phyloP scores from a whole-genome alignment of 768 basidiomycete species.

The Harrya chromipes region DNA sequence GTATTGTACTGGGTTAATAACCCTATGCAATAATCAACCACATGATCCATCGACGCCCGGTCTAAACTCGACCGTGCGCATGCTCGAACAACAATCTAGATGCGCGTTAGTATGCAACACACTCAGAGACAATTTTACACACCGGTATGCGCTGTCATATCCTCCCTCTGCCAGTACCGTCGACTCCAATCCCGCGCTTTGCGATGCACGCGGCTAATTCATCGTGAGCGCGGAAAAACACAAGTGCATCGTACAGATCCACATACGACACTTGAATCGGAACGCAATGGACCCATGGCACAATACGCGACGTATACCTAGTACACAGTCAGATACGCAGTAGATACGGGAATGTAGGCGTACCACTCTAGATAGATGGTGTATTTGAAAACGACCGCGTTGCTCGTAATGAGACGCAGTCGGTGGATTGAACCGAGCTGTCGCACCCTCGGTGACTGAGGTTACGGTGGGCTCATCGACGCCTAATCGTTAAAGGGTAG shows the following conservation, averaged over 20 bases:
- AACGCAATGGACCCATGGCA: conserved; percentile 68
- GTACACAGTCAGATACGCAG: not conserved
- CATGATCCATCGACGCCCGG: conserved; percentile 41
- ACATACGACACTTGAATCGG: conserved; percentile 63
- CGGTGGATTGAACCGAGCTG: conserved; percentile 41
- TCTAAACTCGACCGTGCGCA: conserved; percentile 46
- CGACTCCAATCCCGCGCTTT: no score
- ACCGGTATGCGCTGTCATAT: conserved; percentile 44
- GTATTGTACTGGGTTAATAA: no score
- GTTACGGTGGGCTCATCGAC: conserved; percentile 18
- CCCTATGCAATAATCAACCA: not conserved
- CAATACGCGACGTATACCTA: conserved; percentile 54
- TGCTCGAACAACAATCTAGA: conserved; percentile 51
- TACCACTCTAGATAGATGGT: conserved; percentile 73
- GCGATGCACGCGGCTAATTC: no score
- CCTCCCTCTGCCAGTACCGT: no score
- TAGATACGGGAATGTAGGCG: not conserved
- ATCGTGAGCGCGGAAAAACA: conserved; percentile 39
- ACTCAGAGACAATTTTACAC: conserved; percentile 1
- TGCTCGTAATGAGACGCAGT: conserved; percentile 43
- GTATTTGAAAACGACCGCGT: conserved; percentile 56
- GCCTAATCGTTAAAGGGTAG: conserved; percentile 28
- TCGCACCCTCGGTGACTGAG: conserved; percentile 22
- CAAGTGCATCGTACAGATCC: conserved; percentile 66
- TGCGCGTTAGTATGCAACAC: not conserved